phyloP scores from a whole-genome alignment of 2,329 filamentous ascomycete genomes.

The Alternaria sp. region DNA sequence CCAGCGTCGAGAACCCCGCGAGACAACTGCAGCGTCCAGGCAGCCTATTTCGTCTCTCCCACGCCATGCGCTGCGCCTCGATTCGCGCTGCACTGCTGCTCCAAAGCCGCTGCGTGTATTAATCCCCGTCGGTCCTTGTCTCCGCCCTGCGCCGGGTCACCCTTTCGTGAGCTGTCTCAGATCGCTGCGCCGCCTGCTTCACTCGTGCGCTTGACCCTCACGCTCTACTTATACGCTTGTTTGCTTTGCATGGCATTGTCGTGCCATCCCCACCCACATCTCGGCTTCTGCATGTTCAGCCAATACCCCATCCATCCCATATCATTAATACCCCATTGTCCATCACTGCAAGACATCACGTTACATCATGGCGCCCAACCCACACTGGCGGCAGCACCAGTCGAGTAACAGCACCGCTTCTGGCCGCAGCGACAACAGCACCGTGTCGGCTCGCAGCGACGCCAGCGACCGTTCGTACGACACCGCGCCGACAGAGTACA shows the following conservation, averaged over 20 bases:
- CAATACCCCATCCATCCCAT: slow-evolving; percentile 7
- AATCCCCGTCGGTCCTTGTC: slow-evolving; percentile 25
- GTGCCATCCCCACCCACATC: slow-evolving; percentile 17
- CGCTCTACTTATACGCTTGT: slow-evolving; percentile 25
- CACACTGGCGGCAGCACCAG: slow-evolving; percentile 41
- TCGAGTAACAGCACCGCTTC: slow-evolving; percentile 37
- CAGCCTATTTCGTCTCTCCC: slow-evolving; percentile 23
- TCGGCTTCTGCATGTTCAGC: slow-evolving; percentile 5
- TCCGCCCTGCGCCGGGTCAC: slow-evolving; percentile 36
- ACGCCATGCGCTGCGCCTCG: slow-evolving; percentile 34
- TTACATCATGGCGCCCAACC: slow-evolving; percentile 40
- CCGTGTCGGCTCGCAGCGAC: slow-evolving; percentile 37
- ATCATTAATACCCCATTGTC: slow-evolving; percentile 6
- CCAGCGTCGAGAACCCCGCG: slow-evolving; percentile 14
- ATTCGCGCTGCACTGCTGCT: slow-evolving; percentile 20
- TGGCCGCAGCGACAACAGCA: slow-evolving; percentile 27
- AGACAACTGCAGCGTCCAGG: slow-evolving; percentile 16
- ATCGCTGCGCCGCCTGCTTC: slow-evolving; percentile 32
- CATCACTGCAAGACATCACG: slow-evolving; percentile 4
- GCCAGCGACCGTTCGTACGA: slow-evolving; percentile 42
- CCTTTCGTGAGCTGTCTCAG: slow-evolving; percentile 32
- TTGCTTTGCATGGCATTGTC: slow-evolving; percentile 21
- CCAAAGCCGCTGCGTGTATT: slow-evolving; percentile 20
- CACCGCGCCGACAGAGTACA: slow-evolving; percentile 46
- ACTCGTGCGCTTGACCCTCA: slow-evolving; percentile 12